A percentile compares a stretch with the other conserved stretches of the same genome.
These are phyloP conservation scores for Rhizophora apiculata DNA, from an alignment of 345 rosid species.

Conservation along the genomic window DNA sequence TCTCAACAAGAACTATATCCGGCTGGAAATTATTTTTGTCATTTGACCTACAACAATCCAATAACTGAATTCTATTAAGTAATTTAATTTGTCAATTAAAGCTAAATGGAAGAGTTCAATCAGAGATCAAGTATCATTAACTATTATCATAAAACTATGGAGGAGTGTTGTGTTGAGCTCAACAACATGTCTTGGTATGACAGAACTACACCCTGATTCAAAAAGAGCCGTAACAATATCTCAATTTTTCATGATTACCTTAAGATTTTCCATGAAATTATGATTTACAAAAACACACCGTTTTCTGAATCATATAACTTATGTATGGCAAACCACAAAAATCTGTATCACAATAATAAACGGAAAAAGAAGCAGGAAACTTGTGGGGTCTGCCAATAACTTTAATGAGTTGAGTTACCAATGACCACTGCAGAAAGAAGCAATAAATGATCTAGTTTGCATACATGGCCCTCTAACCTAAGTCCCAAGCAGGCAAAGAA, in stretches of 20 bases:
- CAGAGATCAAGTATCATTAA: background rate
- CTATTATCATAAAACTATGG: too few species aligned
- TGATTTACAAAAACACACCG: too few species aligned
- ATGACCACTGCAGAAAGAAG: background rate
- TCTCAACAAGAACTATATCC: slow-evolving; percentile 79
- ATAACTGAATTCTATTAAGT: background rate
- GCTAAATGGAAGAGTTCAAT: background rate
- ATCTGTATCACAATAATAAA: too few species aligned
- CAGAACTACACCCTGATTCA: background rate
- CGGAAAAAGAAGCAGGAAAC: too few species aligned
- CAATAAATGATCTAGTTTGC: background rate
- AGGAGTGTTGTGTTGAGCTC: too few species aligned
- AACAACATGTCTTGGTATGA: background rate
- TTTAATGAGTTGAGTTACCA: too few species aligned
- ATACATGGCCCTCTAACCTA: too few species aligned
- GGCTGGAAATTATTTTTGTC: slow-evolving; percentile 46
- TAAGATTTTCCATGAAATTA: too few species aligned
- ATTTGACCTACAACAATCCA: background rate
- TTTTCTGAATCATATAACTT: too few species aligned
- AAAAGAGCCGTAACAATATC: background rate
- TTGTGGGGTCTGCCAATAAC: too few species aligned
- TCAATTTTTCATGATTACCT: background rate
- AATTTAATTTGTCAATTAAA: background rate
- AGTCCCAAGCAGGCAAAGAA: too few species aligned
- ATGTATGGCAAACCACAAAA: too few species aligned